Evolutionary conservation across 169 alveolate species (phyloP), one percentile per base, ranked within the genome.

Genomic region (Babesia bigemina): DNA sequence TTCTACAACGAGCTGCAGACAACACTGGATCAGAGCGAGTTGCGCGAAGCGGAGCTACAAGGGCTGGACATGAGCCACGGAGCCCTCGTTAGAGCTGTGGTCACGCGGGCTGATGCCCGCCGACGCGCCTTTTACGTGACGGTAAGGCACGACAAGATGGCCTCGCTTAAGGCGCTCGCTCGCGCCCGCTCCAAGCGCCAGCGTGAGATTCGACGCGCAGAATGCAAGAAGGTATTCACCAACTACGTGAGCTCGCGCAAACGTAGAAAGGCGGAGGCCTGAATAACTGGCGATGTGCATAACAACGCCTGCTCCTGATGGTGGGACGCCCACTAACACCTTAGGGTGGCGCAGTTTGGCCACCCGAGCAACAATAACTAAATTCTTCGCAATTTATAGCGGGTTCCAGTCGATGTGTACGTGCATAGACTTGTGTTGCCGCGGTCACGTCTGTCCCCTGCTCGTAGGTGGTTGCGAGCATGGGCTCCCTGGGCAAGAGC

Each of bases 161-260:
- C 50, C 2, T 22, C 65, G 39, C 55, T 81, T 16, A 50, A 49
- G 63, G 59, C 66, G 17, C 26, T n/a, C 36, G 65, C 57, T 14
- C 57, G 28, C 6, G 69, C 60, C 58, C 66, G 59, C 19, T 7
- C 33, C 8, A 47, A 73, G 72, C 71, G 66, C 4, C 58, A 62
- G 14, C 56, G 75, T 22, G 65, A 72, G 11, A 42, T n/a, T 29
- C 79, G 88, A 0, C 75, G 77, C 48, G 66, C 50, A 24, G 79
- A 71, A 12, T 81, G 88, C 44, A 81, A 81, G 75, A 63, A 73
- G 67, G 78, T 70, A 0, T 81, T 81, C 49, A 81, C 72, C 36
- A 65, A 70, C 63, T 61, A 81, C 62, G 47, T 44, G 50, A 73
- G 79, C 49, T 48, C 49, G 16, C 67, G 77, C 49, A 81, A 81